Evolutionary conservation across 176 grass and related monocot genomes (phyloP), one percentile per base, ranked within the genome.

Genomic region (Lolium multiflorum): DNA sequence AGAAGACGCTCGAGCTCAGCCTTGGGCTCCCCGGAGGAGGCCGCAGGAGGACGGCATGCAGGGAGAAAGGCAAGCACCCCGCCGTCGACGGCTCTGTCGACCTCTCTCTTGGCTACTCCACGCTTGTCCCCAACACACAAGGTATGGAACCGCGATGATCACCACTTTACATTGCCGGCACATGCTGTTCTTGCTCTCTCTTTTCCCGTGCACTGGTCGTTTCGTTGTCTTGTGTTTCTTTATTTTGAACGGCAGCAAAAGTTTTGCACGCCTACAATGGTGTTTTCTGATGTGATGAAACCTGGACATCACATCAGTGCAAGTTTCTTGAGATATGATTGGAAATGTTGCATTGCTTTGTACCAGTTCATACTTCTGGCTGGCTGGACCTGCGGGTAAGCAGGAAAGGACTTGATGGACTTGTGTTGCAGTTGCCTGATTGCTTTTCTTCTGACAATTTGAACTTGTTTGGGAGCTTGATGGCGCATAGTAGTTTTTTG

Each of bases 1-100:
- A 89, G 59, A 75, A 77, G 78, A 58, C 86, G 81, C 87, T 94
- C 9, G 82, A 94, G 85, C 89, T 94, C 58, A 89, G 87, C 67
- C 92, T 94, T 38, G 92, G 92, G 8, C 85, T 90, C 35, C 92
- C 92, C 16, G 78, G 87, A 49, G 81, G 24, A 26, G 65, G 39
- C 26, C 47, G 90, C 82, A 39, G 20, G 86, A 39, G 20, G 14
- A 11, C 58, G 18, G n/a, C 17, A 3, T 55, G 61, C 13, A 87
- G 59, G 8, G 81, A 84, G 10, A 81, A 87, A 54, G 78, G 71
- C n/a, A 86, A 61, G 71, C 44, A 39, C 8, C 56, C 74, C 3
- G 15, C 79, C 11, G 79, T 39, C 24, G 79, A 51, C 62, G 55
- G 28, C 79, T 89, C 86, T 63, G 66, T 88, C 64, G 26, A 66